A percentile compares a stretch with the other conserved stretches of the same genome.
Conservation (phyloP, 176 grass and related monocot genomes). For the Phragmites australis region DNA sequence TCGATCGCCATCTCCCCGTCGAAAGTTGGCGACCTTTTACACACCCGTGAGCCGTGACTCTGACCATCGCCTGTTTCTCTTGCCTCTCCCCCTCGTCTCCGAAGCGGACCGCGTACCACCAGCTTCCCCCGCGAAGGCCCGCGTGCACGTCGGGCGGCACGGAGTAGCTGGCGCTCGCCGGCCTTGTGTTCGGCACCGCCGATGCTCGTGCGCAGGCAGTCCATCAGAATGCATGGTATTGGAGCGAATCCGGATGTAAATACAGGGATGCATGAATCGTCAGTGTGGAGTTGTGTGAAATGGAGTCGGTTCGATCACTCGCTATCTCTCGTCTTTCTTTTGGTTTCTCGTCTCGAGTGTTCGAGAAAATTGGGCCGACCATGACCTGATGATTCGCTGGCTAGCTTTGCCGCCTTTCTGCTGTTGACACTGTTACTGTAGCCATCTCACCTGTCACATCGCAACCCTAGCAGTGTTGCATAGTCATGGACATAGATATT, state of each 20-base stretch:
- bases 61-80: background rate
- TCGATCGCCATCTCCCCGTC: too few species aligned
- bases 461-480: too few species aligned
- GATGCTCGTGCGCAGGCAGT: background rate
- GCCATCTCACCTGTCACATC: too few species aligned
- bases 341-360: background rate
- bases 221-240: background rate
- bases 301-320: background rate
- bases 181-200: background rate
- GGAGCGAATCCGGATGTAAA: slow-evolving; percentile 19
- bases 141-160: slow-evolving; percentile 31
- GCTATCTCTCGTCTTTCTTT: background rate
- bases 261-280: background rate
- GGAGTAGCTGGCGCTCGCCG: background rate
- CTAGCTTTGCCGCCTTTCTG: too few species aligned
- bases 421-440: too few species aligned
- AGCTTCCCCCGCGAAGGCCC: slow-evolving; percentile 45
- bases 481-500: too few species aligned
- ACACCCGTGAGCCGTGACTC: background rate
- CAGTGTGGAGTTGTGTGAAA: background rate
- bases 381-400: too few species aligned
- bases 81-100: too few species aligned
- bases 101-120: slow-evolving; percentile 51
- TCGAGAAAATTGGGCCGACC: too few species aligned
- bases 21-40: background rate